Conservation (phyloP, 78 protist genomes). For the Monocercomonoides exilis region DNA sequence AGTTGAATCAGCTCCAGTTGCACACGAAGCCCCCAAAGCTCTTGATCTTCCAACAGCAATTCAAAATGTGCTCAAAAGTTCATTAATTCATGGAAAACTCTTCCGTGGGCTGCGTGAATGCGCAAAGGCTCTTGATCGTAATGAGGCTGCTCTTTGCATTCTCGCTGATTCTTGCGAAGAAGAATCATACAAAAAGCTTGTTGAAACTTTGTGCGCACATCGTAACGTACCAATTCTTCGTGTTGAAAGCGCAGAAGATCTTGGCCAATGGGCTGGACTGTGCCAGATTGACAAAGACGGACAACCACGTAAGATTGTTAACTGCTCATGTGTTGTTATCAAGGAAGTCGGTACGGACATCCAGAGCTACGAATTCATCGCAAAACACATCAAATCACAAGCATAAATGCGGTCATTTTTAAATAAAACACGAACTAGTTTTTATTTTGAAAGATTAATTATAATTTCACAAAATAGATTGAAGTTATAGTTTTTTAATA, state of each 20-base stretch:
- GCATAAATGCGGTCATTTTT: too few species aligned
- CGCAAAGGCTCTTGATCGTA: conserved; percentile 70
- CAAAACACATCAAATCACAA: background rate
- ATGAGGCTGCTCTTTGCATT: conserved; percentile 72
- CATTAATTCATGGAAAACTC: conserved; percentile 67
- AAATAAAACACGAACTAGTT: too few species aligned
- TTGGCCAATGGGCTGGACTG: conserved; percentile 94
- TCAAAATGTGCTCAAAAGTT: conserved; percentile 63
- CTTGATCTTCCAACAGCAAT: conserved; percentile 56
- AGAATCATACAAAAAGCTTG: conserved; percentile 65
- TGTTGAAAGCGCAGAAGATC: conserved; percentile 63
- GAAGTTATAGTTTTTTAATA: too few species aligned
- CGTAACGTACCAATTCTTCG: conserved; percentile 64
- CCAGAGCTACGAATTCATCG: background rate
- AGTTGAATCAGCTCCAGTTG: background rate
- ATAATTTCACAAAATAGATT: too few species aligned
- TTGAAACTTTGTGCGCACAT: conserved; percentile 82
- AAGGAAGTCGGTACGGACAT: conserved; percentile 7
- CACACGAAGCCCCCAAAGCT: background rate
- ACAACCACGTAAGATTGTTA: conserved; percentile 82
- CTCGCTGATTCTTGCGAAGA: conserved; percentile 76
- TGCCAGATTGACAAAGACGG: conserved; percentile 87
- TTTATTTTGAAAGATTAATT: too few species aligned
- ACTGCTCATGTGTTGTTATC: conserved; percentile 77
- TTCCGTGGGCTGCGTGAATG: conserved; percentile 86